Evolutionary conservation across 306 rosid species (phyloP), one percentile per base, ranked within the genome.

Genomic region (Rosa multiflora): DNA sequence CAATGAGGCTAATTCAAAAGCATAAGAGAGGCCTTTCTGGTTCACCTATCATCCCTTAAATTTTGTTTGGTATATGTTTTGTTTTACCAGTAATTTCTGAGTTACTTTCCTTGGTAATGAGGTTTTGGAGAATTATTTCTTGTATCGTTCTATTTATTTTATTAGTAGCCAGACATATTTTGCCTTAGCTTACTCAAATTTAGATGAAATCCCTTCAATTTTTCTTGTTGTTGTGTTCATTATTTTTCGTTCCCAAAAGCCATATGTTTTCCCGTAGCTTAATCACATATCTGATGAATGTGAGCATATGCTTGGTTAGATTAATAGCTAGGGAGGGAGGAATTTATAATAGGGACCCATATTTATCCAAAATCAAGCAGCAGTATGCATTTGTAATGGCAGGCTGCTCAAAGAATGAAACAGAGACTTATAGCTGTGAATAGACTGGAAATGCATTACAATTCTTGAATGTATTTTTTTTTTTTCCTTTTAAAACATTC

Each of bases 61-160:
- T 37, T 80, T 46, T 52, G 53, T 52, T 75, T 18, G 26, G 18
- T 44, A 53, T 52, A 55, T 66, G 77, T 21, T 67, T 37, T 48
- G 13, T 52, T 7, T 48, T 42, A 74, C 51, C 61, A 62, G 68
- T 81, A 39, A 35, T 44, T 55, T 48, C 43, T 8, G 8, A 58
- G 69, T 73, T 78, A 79, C 55, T 67, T 68, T 26, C 29, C 74
- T 82, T 74, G 62, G 53, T 67, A 29, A 59, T 74, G 35, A 52
- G 37, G 66, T 74, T 73, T 61, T 43, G 37, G 62, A 48, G 2
- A 32, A 32, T 32, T 32, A 32, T 32, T 2, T 32, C 37, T 32
- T 32, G 37, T 32, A 70, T 53, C 56, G 1, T 58, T 69, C 15
- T 67, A 10, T 72, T 73, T 68, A 44, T 59, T 39, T 9, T 48